These are phyloP conservation scores for Leccinum sublutescens DNA, from an alignment of 768 basidiomycete species.

Conservation along the genomic window DNA sequence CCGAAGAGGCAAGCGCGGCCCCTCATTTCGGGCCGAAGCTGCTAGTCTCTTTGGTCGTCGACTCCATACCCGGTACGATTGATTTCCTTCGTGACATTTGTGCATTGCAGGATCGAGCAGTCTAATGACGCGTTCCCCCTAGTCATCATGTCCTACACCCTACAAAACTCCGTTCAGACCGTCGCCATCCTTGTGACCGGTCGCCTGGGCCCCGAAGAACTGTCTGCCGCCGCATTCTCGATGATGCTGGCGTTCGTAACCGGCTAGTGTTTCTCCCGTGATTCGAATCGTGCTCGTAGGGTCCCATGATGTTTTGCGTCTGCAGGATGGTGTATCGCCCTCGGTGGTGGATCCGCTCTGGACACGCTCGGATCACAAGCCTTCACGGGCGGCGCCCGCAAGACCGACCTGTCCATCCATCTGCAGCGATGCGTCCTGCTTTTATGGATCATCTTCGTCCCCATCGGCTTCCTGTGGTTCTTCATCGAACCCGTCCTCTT, in stretches of 20 bases:
- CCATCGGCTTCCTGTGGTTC: constrained; percentile 61
- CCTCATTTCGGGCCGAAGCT: constrained; percentile 32
- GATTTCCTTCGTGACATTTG: background rate
- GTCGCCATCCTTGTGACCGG: constrained; percentile 61
- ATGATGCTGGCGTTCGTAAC: constrained; percentile 79
- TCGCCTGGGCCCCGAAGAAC: constrained; percentile 64
- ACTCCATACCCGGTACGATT: constrained; percentile 56
- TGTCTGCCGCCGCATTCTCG: constrained; percentile 70
- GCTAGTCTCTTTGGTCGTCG: constrained; percentile 48
- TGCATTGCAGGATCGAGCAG: background rate
- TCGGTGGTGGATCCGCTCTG: constrained; percentile 76
- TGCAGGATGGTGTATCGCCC: constrained; percentile 72
- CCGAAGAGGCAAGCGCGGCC: constrained; percentile 31
- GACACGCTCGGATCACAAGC: constrained; percentile 79
- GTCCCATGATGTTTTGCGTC: constrained; percentile 48
- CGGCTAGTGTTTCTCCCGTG: constrained; percentile 51
- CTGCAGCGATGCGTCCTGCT: constrained; percentile 68
- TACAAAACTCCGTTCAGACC: constrained; percentile 76
- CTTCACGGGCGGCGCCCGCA: constrained; percentile 59
- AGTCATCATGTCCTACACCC: constrained; percentile 69
- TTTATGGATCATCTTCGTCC: constrained; percentile 63
- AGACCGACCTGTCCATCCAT: constrained; percentile 68
- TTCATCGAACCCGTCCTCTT: constrained; percentile 63
- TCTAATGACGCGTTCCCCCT: background rate
- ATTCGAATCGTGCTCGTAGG: constrained; percentile 32